These are phyloP conservation scores for Suillus subaureus DNA, from an alignment of 768 basidiomycete genomes.

Conservation along the genomic window DNA sequence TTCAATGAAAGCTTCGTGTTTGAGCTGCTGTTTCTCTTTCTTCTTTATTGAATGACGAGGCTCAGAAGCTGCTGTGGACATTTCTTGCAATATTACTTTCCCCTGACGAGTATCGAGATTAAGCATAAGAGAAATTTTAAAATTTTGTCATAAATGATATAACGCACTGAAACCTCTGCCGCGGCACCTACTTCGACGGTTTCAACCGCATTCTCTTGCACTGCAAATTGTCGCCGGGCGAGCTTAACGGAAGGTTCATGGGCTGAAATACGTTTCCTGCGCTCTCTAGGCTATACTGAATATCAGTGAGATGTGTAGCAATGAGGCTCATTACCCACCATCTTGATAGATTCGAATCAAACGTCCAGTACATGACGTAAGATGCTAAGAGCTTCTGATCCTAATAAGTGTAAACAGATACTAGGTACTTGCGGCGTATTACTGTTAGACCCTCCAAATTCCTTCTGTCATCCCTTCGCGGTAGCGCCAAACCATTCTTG, in stretches of 20 bases:
- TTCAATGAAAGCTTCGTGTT: conserved; percentile 69
- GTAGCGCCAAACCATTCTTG: neutral
- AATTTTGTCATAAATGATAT: neutral
- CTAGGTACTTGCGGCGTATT: neutral
- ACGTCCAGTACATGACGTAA: neutral
- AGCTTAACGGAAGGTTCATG: conserved; percentile 58
- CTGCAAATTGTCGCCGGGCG: conserved; percentile 49
- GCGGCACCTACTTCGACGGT: conserved; percentile 47
- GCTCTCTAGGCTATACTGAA: conserved; percentile 34
- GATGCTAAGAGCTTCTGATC: conserved; percentile 1
- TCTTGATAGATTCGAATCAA: conserved; percentile 11
- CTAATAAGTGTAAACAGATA: conserved; percentile 2
- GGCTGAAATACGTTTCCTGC: conserved; percentile 42
- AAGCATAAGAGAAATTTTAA: neutral
- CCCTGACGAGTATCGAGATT: neutral
- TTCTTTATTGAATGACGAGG: conserved; percentile 46
- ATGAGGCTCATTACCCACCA: conserved; percentile 21
- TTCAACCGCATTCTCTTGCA: conserved; percentile 51
- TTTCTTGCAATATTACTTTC: conserved; percentile 10
- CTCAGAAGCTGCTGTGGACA: conserved; percentile 40
- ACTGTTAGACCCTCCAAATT: too few relatives aligned
- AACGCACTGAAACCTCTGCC: conserved; percentile 44
- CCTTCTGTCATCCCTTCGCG: neutral
- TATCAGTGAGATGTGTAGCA: conserved; percentile 15
- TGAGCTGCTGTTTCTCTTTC: conserved; percentile 67